phyloP scores from a whole-genome alignment of 2,329 filamentous ascomycete species.

The Tolypocladium sp. region DNA sequence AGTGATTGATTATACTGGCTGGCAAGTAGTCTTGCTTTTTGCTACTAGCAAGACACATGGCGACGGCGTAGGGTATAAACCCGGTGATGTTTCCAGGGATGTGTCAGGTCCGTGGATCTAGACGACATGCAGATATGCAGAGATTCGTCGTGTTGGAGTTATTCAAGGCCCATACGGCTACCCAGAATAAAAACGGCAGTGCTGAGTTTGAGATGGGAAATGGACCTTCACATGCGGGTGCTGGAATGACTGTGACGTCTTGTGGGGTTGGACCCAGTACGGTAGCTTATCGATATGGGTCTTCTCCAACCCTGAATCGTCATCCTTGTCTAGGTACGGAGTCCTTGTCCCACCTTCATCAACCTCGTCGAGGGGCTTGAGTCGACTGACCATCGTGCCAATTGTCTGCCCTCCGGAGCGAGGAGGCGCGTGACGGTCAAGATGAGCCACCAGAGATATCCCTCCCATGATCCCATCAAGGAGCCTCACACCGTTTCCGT shows the following conservation, averaged over 20 bases:
- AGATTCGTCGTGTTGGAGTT: not conserved
- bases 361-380: not conserved
- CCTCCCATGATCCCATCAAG: constrained; percentile 50
- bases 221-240: not conserved
- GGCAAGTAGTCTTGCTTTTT: not conserved
- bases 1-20: not conserved
- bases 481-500: constrained; percentile 73
- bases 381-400: not conserved
- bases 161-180: not conserved
- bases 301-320: not conserved
- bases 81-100: not conserved
- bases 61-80: not conserved
- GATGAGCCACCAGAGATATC: constrained; percentile 52
- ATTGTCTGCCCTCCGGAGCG: not conserved
- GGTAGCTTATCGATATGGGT: not conserved
- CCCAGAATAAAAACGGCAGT: not conserved
- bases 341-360: not conserved
- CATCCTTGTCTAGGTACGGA: not conserved
- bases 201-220: not conserved
- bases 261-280: not conserved
- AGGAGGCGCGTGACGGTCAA: constrained; percentile 4
- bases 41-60: not conserved
- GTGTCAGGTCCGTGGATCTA: no score
- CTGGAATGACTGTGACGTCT: not conserved
- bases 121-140: not conserved